Percentiles rank a stretch among this genome's conserved stretches.
Evolutionary conservation across 2,329 filamentous ascomycete genomes (phyloP).

Genomic region (Verticillium isaacii): DNA sequence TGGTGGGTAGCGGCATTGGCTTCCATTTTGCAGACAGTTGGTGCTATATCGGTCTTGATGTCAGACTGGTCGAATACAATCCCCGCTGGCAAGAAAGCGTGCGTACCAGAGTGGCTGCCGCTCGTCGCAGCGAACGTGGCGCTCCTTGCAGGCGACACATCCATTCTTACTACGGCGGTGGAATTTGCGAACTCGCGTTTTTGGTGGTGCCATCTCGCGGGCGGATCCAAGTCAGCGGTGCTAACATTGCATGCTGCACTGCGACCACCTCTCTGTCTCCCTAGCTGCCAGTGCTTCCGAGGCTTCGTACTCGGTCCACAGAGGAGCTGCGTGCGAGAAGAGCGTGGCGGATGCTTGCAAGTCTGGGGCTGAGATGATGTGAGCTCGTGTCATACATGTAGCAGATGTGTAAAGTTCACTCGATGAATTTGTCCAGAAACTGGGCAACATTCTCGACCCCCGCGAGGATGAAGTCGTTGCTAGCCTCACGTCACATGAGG

Average conservation of each 20-base stretch:
- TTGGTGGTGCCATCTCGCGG: conserved; percentile 24
- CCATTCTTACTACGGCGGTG: conserved; percentile 31
- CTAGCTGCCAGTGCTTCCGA: neutral
- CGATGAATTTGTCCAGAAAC: neutral
- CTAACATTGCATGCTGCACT: neutral
- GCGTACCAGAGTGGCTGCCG: conserved; percentile 39
- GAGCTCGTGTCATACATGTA: neutral
- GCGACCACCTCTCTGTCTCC: neutral
- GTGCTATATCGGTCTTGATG: conserved; percentile 22
- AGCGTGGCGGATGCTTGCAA: neutral
- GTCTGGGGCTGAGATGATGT: neutral
- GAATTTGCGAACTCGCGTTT: conserved; percentile 31
- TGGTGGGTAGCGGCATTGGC: conserved; percentile 32
- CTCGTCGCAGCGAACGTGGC: conserved; percentile 42
- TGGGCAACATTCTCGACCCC: neutral
- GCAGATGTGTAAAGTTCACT: neutral
- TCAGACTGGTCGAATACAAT: neutral
- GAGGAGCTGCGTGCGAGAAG: neutral
- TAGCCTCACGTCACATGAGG: neutral
- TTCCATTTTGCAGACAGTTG: conserved; percentile 39
- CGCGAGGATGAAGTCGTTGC: neutral
- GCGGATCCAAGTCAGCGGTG: neutral
- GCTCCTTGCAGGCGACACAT: conserved; percentile 30
- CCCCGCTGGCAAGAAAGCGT: conserved; percentile 5
- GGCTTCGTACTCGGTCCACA: neutral